Evolutionary conservation across 441 rosid genomes (phyloP).

Genomic region (Omphalea diandra): DNA sequence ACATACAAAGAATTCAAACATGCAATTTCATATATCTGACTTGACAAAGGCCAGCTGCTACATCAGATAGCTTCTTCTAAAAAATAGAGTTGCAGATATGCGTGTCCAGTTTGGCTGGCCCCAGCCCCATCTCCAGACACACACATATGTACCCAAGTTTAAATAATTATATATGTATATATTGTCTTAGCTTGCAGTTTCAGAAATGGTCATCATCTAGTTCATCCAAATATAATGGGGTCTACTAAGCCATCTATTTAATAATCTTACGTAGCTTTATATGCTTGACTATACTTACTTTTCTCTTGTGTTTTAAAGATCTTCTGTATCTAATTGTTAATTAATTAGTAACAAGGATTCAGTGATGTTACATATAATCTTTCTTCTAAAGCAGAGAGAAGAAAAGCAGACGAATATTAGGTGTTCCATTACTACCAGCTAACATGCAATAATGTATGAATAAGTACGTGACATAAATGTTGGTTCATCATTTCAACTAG

Average conservation of each 20-base stretch:
- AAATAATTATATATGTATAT: too few relatives aligned
- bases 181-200: neutral
- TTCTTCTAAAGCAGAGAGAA: neutral
- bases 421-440: too few relatives aligned
- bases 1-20: conserved; percentile 13
- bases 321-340: neutral
- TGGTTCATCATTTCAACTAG: too few relatives aligned
- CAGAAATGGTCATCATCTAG: neutral
- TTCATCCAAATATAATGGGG: neutral
- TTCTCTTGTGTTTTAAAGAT: too few relatives aligned
- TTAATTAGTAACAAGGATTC: neutral
- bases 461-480: too few relatives aligned
- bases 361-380: neutral
- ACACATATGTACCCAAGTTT: neutral
- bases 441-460: too few relatives aligned
- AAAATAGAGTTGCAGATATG: neutral
- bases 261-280: neutral
- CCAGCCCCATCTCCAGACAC: neutral
- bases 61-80: neutral
- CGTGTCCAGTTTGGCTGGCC: conserved; percentile 2
- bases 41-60: conserved; percentile 11
- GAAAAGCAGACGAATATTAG: too few relatives aligned
- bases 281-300: neutral
- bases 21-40: conserved; percentile 18
- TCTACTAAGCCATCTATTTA: conserved; percentile 1